Evolutionary conservation across 768 basidiomycete species (phyloP).

Genomic region (Tricholoma bakamatsutake): DNA sequence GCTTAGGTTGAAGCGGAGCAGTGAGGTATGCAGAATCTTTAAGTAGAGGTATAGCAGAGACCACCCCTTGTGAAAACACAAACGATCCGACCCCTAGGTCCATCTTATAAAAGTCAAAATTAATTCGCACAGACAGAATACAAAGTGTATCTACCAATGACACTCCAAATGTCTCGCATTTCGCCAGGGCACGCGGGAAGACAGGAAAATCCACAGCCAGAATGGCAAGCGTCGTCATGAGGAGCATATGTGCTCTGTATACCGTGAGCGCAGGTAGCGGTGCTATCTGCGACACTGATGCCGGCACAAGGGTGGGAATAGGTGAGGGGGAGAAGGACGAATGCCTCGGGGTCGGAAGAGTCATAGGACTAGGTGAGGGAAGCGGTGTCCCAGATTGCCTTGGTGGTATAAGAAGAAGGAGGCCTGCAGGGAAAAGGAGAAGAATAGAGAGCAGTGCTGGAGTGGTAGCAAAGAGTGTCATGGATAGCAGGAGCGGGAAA

Average conservation of each 20-base stretch:
- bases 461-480: slow-evolving; percentile 66
- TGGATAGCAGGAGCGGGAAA: slow-evolving; percentile 72
- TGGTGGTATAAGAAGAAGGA: slow-evolving; percentile 39
- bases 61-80: slow-evolving; percentile 91
- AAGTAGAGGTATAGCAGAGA: slow-evolving; percentile 79
- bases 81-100: slow-evolving; percentile 97
- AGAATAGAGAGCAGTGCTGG: slow-evolving; percentile 47
- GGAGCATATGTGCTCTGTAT: slow-evolving; percentile 92
- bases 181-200: slow-evolving; percentile 83
- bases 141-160: slow-evolving; percentile 61
- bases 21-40: slow-evolving; percentile 53
- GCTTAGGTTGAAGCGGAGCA: slow-evolving; percentile 43
- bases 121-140: slow-evolving; percentile 1
- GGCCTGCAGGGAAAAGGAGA: slow-evolving; percentile 38
- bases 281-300: slow-evolving; percentile 20
- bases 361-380: slow-evolving; percentile 32
- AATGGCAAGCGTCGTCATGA: slow-evolving; percentile 86
- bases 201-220: slow-evolving; percentile 94
- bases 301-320: slow-evolving; percentile 5
- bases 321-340: slow-evolving; percentile 7
- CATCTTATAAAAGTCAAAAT: slow-evolving; percentile 56
- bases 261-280: slow-evolving; percentile 74
- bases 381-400: slow-evolving; percentile 42
- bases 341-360: neutral
- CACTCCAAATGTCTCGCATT: slow-evolving; percentile 92